Evolutionary conservation across 2,329 filamentous ascomycete species (phyloP).

Genomic region (Sporothrix inflata): DNA sequence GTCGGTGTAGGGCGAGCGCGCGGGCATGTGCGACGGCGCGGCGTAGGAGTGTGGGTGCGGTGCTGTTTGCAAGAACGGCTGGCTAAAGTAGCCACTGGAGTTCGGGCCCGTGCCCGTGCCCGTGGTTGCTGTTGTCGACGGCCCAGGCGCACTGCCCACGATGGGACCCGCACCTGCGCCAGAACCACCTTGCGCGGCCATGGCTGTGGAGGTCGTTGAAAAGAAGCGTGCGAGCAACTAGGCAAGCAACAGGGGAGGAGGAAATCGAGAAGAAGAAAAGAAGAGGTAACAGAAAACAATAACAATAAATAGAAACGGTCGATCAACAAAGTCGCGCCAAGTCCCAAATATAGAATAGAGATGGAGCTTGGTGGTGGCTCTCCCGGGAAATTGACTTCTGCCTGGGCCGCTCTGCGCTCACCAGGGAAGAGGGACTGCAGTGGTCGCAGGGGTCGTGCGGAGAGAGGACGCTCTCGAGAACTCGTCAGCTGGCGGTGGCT

Average conservation of each 20-base stretch:
- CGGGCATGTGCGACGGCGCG: conserved; percentile 22
- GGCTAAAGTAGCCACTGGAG: conserved; percentile 39
- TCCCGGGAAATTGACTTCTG: conserved; percentile 7
- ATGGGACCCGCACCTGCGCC: conserved; percentile 13
- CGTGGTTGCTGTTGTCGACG: not conserved
- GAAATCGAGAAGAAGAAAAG: not conserved
- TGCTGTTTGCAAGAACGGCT: conserved; percentile 36
- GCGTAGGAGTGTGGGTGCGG: conserved; percentile 25
- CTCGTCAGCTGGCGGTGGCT: conserved; percentile 14
- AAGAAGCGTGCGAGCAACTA: not conserved
- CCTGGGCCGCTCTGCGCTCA: conserved; percentile 3
- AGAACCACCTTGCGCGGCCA: not conserved
- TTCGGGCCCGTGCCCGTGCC: not conserved
- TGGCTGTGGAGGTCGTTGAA: not conserved
- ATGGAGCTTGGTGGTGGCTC: not conserved
- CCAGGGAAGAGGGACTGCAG: not conserved
- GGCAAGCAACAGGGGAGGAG: not conserved
- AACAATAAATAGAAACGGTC: not conserved
- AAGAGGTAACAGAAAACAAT: not conserved
- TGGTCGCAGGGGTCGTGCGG: conserved; percentile 14
- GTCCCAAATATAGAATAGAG: not conserved
- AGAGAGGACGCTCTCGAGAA: conserved; percentile 14
- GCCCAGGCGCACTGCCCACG: conserved; percentile 2
- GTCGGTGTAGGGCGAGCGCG: conserved; percentile 31
- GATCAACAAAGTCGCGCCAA: not conserved